Evolutionary conservation across 176 grass and related monocot species (phyloP).

Genomic region (Oryza meyeriana): DNA sequence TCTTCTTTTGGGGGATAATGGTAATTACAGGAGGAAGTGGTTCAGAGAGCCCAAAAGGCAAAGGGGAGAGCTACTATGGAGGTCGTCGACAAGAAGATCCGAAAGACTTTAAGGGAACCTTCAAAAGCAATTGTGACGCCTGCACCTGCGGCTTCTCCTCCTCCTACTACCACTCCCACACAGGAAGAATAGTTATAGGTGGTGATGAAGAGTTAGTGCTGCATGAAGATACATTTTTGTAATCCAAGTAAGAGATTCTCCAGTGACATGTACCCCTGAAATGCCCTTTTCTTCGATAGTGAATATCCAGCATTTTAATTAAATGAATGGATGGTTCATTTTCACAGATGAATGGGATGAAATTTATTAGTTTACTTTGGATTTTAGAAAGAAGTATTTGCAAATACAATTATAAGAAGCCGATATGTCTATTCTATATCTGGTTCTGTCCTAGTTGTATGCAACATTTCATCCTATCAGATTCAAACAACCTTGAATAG

Average conservation of each 20-base stretch:
- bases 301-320: conserved; percentile 4
- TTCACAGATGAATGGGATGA: conserved; percentile 16
- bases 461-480: background rate
- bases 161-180: conserved; percentile 39
- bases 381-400: background rate
- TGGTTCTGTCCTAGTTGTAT: background rate
- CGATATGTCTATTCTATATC: background rate
- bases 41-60: conserved; percentile 84
- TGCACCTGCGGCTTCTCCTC: conserved; percentile 2
- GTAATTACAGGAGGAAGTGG: conserved; percentile 76
- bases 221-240: conserved; percentile 22
- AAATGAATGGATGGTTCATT: background rate
- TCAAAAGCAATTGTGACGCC: conserved; percentile 26
- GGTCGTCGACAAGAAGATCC: conserved; percentile 45
- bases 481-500: background rate
- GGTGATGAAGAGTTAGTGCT: conserved; percentile 35
- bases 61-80: conserved; percentile 82
- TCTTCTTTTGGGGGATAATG: background rate
- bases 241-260: conserved; percentile 13
- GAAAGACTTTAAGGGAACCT: conserved; percentile 38
- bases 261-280: conserved; percentile 16
- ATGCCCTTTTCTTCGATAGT: conserved; percentile 7
- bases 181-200: conserved; percentile 42
- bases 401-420: background rate
- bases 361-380: background rate